Evolutionary conservation across 2,329 filamentous ascomycete species (phyloP), one percentile per base, ranked within the genome.

Genomic region (Xylaria sp.): DNA sequence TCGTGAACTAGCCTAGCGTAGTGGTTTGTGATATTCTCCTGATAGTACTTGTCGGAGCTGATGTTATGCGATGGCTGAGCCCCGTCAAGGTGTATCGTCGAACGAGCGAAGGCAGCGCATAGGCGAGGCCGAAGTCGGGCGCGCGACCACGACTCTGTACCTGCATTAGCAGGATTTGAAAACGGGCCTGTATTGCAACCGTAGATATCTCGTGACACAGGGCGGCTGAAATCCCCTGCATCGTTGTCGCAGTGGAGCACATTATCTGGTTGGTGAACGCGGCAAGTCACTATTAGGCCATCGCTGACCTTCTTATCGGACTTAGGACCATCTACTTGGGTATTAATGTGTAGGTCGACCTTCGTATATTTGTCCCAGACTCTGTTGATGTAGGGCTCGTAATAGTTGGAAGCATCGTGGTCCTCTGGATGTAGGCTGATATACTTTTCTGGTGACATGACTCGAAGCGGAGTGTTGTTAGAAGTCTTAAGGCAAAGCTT

Each of bases 1-100:
- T 80, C 74, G 71, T 89, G 87, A 1, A 89, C 80, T 11, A 88
- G 75, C 2, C 83, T 75, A 19, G 84, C 77, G 67, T 87, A 90
- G 68, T 88, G 85, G 62, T 76, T 77, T 5, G 78, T 80, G 3
- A 78, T 74, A 7, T 73, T 62, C 3, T 49, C 64, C 2, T 68
- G 72, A 67, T 85, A 84, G 70, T 83, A 84, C 38, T 68, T 21
- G 17, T 54, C 38, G 0, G 59, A 49, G 4, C 64, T 63, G 0
- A 74, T 67, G 4, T 69, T 61, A 0, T 76, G 58, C 7, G 72
- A 74, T 0, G 82, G 82, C 67, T 83, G 78, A 2, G 74, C 60
- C 58, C 79, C 79, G 10, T 76, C 71, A 3, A 82, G 53, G 48
- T 81, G 71, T 13, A 80, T 73, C n/a, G 76, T 82, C 25, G 73